Evolutionary conservation across 2,329 filamentous ascomycete genomes (phyloP).

Genomic region (Fusarium sp.): DNA sequence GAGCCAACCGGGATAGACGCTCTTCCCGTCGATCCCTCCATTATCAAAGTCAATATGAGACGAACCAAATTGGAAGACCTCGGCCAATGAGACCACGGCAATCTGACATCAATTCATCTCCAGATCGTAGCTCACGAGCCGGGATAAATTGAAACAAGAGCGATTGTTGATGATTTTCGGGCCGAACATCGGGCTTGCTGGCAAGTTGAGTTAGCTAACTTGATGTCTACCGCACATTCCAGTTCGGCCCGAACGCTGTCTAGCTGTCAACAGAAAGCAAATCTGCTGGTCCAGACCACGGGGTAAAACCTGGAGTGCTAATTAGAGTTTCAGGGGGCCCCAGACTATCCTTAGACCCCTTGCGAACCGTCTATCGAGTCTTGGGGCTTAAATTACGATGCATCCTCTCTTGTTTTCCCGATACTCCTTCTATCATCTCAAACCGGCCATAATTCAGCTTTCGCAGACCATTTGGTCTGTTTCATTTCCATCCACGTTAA

Average conservation of each 20-base stretch:
- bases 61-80: not conserved
- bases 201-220: not conserved
- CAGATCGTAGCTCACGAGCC: not conserved
- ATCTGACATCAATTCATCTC: not conserved
- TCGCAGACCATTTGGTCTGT: accelerated
- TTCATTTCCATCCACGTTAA: accelerated
- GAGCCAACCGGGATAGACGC: not conserved
- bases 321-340: not conserved
- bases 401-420: not conserved
- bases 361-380: not conserved
- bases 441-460: accelerated
- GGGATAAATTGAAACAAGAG: accelerated
- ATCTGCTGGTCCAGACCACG: not conserved
- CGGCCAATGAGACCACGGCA: not conserved
- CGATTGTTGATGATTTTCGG: not conserved
- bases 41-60: accelerated
- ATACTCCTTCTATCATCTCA: not conserved
- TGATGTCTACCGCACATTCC: not conserved
- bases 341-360: not conserved
- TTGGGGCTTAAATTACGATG: not conserved
- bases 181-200: not conserved
- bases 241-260: not conserved
- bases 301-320: not conserved
- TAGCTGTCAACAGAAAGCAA: not conserved
- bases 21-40: not conserved